Percentiles rank a stretch among this genome's conserved stretches.
Evolutionary conservation across 148 eudicot species (phyloP).

Genomic region (Cornus kousa): DNA sequence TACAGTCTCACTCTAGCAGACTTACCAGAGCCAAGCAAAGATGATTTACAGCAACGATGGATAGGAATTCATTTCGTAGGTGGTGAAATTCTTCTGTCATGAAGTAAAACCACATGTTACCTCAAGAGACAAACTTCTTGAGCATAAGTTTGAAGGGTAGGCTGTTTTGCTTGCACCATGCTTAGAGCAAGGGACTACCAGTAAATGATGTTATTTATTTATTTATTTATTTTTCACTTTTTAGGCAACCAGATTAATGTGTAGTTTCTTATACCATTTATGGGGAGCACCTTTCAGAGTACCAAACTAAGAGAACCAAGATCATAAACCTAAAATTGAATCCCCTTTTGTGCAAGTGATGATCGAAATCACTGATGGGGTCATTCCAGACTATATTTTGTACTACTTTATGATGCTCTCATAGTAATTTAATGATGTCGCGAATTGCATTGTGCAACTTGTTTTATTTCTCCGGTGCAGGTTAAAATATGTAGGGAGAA

Average conservation of each 20-base stretch:
- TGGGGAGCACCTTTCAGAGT: neutral
- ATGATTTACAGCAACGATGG: too few species aligned
- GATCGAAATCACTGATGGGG: too few species aligned
- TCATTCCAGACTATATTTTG: neutral
- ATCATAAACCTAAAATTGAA: too few species aligned
- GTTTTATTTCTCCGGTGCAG: constrained; percentile 30
- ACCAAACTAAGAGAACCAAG: too few species aligned
- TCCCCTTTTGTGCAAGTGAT: too few species aligned
- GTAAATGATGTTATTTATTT: neutral
- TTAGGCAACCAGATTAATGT: neutral
- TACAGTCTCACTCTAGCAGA: too few species aligned
- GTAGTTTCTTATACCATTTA: neutral
- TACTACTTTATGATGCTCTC: neutral
- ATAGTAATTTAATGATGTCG: neutral
- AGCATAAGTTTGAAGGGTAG: neutral
- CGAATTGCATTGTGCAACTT: neutral
- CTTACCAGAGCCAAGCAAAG: too few species aligned
- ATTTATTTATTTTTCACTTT: neutral
- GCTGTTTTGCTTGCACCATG: neutral
- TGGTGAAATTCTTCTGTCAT: neutral
- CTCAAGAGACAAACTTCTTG: neutral
- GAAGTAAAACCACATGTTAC: neutral
- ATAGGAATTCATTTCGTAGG: too few species aligned
- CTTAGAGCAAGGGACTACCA: neutral
- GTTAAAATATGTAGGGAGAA: constrained; percentile 93